Base-by-base conservation (phyloP, 2,329 filamentous ascomycete species). In the Neophaeococcomyces aloes region DNA sequence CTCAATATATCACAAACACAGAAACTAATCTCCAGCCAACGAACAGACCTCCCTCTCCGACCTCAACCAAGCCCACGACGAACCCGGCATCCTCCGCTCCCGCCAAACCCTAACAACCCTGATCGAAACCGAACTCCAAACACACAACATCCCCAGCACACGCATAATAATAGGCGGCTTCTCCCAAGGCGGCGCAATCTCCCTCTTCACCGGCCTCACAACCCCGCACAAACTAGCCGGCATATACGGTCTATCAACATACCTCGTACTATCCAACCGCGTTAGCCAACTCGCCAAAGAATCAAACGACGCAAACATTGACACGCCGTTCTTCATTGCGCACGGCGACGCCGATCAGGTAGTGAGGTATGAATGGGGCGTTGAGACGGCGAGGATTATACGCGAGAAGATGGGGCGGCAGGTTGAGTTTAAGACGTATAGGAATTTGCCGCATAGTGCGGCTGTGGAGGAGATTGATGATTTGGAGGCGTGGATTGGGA, bases 261-360 rank as follows among this genome's bases (percentile, higher is more conserved):
- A 93, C 64, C 65, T 95, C 53, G 71, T 86, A 15, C 69, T 95
- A 36, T 71, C 76, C 50, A 67, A 74, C 49, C 82, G 80, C 58
- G 62, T 86, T 52, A 70, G 74, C 58, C 71, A 71, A 7, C 67
- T 76, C 50, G 69, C 74, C 2, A 67, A 69, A 53, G 68, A 72
- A 32, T 61, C 54, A 4, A 60, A 65, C 19, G 74, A 67, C 53
- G 68, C 73, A 44, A 87, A 86, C 62, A 77, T 80, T 62, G 70
- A 82, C 31, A 94, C 86, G 1, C 83, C 84, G 1, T 79, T 96
- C 50, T 85, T 91, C 64, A 83, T 95, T 79, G 86, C 76, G 10
- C 91, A 96, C 56, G 91, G 91, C n/a, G 75, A 80, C 48, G 66
- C 65, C 1, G 89, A 98, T 61, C 72, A 72, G 11, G 67, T 94